Evolutionary conservation across 805 yeast species (phyloP).

Genomic region (Ogataea zsoltii): DNA sequence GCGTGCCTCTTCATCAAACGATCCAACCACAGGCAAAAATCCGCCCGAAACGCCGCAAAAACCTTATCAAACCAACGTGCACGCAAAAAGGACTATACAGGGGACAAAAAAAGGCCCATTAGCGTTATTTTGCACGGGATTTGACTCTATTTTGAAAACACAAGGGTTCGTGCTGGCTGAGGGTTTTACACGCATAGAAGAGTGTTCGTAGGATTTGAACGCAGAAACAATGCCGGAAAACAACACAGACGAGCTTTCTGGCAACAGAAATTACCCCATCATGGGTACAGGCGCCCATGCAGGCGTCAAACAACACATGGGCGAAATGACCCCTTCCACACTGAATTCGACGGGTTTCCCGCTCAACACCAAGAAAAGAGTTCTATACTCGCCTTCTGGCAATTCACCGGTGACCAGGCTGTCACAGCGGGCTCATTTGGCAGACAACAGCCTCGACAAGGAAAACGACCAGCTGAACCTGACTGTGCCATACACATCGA

Average conservation of each 20-base stretch:
- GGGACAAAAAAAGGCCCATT: no score
- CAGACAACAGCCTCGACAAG: slow-evolving; percentile 8
- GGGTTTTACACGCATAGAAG: background rate
- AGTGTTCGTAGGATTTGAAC: background rate
- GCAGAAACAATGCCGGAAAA: slow-evolving; percentile 3
- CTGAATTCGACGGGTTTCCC: slow-evolving; percentile 31
- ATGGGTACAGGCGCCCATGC: background rate
- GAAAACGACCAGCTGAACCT: slow-evolving; percentile 12
- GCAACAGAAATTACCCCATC: slow-evolving; percentile 4
- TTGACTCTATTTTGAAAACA: background rate
- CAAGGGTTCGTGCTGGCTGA: background rate
- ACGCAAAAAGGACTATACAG: no score
- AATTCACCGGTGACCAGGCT: slow-evolving; percentile 23
- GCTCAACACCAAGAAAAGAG: slow-evolving; percentile 29
- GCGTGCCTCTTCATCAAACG: background rate
- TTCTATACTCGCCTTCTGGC: slow-evolving; percentile 30
- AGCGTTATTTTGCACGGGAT: no score
- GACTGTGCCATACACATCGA: slow-evolving; percentile 13
- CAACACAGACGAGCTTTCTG: slow-evolving; percentile 7
- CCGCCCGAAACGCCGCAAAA: no score
- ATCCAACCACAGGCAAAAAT: no score
- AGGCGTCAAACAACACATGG: slow-evolving; percentile 7
- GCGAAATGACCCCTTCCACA: slow-evolving; percentile 25
- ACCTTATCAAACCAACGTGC: no score
- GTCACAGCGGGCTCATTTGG: slow-evolving; percentile 14